These are phyloP conservation scores for Phytopythium mirpurense DNA, from an alignment of 352 stramenopile species.

Conservation along the genomic window DNA sequence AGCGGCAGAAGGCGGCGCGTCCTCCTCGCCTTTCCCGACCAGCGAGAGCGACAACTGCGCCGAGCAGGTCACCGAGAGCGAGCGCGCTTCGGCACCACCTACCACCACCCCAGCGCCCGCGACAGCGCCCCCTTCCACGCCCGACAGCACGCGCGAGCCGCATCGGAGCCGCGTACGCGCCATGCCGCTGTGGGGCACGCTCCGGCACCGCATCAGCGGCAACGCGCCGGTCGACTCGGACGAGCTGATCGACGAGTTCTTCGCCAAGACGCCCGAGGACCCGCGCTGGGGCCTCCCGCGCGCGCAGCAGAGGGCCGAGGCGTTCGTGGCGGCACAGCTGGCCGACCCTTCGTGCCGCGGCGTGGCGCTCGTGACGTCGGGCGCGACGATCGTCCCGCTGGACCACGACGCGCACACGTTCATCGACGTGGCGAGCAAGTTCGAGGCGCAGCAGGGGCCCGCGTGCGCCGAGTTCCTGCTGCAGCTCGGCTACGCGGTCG, in stretches of 20 bases:
- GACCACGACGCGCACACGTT: constrained; percentile 61
- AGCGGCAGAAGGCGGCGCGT: neutral
- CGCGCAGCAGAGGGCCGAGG: constrained; percentile 32
- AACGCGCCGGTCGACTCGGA: constrained; percentile 56
- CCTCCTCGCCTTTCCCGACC: neutral
- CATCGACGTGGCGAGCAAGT: constrained; percentile 62
- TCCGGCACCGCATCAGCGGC: constrained; percentile 62
- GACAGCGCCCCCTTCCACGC: constrained; percentile 16
- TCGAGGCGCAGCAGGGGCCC: constrained; percentile 72
- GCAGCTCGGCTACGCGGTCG: constrained; percentile 73
- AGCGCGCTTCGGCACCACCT: too few species aligned
- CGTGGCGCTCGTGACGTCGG: constrained; percentile 78
- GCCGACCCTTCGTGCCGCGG: constrained; percentile 42
- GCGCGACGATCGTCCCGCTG: constrained; percentile 73
- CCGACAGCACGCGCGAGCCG: neutral
- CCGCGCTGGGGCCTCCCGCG: constrained; percentile 43
- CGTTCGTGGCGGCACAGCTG: constrained; percentile 58
- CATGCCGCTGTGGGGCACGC: constrained; percentile 81
- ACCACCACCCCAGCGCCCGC: too few species aligned
- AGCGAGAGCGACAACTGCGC: neutral
- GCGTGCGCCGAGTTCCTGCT: constrained; percentile 78
- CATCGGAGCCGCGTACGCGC: constrained; percentile 2
- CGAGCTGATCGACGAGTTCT: constrained; percentile 76
- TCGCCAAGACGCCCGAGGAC: constrained; percentile 66
- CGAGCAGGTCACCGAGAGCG: neutral